Evolutionary conservation across 2,329 filamentous ascomycete genomes (phyloP), one percentile per base, ranked within the genome.

Genomic region (Akanthomyces uredinophilus): DNA sequence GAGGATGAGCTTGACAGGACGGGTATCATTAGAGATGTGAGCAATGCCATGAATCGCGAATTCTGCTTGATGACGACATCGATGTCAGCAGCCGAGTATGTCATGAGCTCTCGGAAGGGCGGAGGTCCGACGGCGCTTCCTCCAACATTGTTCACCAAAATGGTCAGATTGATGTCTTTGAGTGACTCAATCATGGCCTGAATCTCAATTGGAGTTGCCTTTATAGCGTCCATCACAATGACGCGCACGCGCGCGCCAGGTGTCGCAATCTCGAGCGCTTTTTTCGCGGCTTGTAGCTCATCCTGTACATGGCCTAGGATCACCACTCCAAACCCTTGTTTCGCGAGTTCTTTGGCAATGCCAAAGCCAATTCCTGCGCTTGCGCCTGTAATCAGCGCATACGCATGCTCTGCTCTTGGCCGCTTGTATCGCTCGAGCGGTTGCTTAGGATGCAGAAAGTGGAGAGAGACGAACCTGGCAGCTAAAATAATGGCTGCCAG

Each of bases 181-280:
- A 37, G 11, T 14, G 32, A 20, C 5, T 52, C 16, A 16, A 52
- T 29, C 27, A 52, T 20, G 2, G 16, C 49, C 22, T 52, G 11
- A n/a, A 52, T n/a, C n/a, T 52, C n/a, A 14, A 22, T 8, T 8
- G 49, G 10, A 2, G 29, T 52, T 5, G 49, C 49, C 24, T 29
- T 51, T 7, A 75, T 69, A 29, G 69, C 68, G 64, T 74, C 66
- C 58, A 73, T 66, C 44, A 72, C 67, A 44, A 74, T 56, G 51
- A 63, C 70, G 62, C 66, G 69, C 60, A 73, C 68, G 22, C 67
- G 66, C 46, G 66, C 65, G 47, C 54, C 63, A 37, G 68, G 67
- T 44, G 43, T 63, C 43, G 66, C 57, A 18, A 46, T 39, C 58
- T 68, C 65, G 55, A 72, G 65, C 49, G 63, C 41, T n/a, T 63